Evolutionary conservation across 768 basidiomycete genomes (phyloP), one percentile per base, ranked within the genome.

Genomic region (Phaeotremella skinneri): DNA sequence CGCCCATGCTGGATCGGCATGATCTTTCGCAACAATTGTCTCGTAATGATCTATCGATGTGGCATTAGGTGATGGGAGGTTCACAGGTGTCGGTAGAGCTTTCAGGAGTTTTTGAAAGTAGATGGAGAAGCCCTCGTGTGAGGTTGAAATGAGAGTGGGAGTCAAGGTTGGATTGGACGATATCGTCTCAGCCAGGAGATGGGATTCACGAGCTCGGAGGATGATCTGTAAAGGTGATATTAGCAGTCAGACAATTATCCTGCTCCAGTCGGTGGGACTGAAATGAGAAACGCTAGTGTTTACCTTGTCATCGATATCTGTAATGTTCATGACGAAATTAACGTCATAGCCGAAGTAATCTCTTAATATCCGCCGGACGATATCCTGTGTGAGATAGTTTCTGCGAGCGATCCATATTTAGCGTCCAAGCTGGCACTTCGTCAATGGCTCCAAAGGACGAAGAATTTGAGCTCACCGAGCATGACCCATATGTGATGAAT

Each of bases 271-370:
- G 16, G 17, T 31, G 11, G 55, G 20, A 59, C 80, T 53, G n/a
- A n/a, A n/a, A n/a, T n/a, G n/a, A n/a, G n/a, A n/a, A n/a, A n/a
- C n/a, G n/a, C n/a, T n/a, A n/a, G n/a, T n/a, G n/a, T n/a, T n/a
- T 59, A 89, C 94, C 85, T 99, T 99, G 83, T 98, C 96, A 72
- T 99, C 96, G 61, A 99, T 96, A 78, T 99, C 94, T 3, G 96
- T 99, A 67, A 99, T 85, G 77, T 99, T 99, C 91, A 96, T 96
- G 45, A 98, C 94, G 73, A 98, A 96, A 76, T 97, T 91, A 56
- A 99, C 88, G 73, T 98, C 90, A 71, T 93, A 98, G 25, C 90
- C 89, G 78, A 98, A 98, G 79, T 94, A 98, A 79, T 98, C 91
- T 0, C 87, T 82, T 81, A 98, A 81, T 52, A 99, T 90, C 49